Percentiles rank a stretch among this genome's conserved stretches.
These are phyloP conservation scores for Pseudogymnoascus verrucosus DNA, from an alignment of 2,329 filamentous ascomycete genomes.

Conservation along the genomic window DNA sequence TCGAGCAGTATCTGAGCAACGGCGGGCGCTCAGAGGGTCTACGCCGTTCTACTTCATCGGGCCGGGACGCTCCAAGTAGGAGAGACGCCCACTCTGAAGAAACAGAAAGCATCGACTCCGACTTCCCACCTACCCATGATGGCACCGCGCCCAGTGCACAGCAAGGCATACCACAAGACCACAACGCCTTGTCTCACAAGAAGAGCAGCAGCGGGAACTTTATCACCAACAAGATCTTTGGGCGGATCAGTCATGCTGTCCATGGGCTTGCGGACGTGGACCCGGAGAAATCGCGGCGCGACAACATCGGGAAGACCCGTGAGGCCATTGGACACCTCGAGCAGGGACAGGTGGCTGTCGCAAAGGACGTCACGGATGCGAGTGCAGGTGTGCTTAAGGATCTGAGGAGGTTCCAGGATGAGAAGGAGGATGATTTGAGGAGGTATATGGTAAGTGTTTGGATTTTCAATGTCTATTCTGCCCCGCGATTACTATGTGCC, in stretches of 20 bases:
- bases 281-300: constrained; percentile 82
- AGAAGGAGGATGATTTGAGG: constrained; percentile 91
- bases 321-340: constrained; percentile 82
- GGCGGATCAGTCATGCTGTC: constrained; percentile 87
- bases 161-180: constrained; percentile 54
- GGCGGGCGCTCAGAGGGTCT: constrained; percentile 56
- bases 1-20: constrained; percentile 82
- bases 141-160: constrained; percentile 67
- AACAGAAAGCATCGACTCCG: constrained; percentile 86
- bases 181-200: constrained; percentile 49
- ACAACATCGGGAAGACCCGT: constrained; percentile 91
- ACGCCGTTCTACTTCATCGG: constrained; percentile 56
- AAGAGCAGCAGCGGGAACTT: constrained; percentile 83
- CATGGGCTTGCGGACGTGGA: constrained; percentile 95
- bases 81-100: constrained; percentile 52
- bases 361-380: constrained; percentile 88
- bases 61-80: constrained; percentile 37
- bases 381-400: constrained; percentile 83
- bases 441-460: constrained; percentile 78
- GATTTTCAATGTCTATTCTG: not conserved
- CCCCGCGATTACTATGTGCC: not conserved
- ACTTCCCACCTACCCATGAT: constrained; percentile 85
- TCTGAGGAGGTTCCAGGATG: constrained; percentile 81
- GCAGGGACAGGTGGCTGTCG: constrained; percentile 80
- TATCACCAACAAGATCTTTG: constrained; percentile 89